phyloP scores from a whole-genome alignment of 306 rosid genomes.

The Crataegus laevigata region DNA sequence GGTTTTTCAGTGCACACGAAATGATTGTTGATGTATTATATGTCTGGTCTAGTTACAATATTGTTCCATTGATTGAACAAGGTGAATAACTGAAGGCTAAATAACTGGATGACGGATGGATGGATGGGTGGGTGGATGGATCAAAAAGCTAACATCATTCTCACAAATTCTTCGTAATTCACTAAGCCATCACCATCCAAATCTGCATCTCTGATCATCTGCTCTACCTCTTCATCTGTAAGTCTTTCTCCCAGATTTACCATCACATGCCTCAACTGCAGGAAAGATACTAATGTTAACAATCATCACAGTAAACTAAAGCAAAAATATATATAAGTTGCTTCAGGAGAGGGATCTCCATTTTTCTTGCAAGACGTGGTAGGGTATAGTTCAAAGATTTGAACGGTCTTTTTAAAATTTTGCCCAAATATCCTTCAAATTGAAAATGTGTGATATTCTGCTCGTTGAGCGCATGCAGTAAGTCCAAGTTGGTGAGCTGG shows the following conservation, averaged over 20 bases:
- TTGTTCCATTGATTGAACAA: no score
- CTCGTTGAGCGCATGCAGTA: neutral
- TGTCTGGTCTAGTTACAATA: neutral
- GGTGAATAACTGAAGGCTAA: no score
- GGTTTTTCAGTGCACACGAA: no score
- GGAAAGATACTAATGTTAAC: neutral
- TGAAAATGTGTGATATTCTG: no score
- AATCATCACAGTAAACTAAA: neutral
- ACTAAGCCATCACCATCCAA: constrained; percentile 64
- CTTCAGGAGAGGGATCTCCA: neutral
- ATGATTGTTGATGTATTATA: no score
- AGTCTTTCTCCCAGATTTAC: constrained; percentile 40
- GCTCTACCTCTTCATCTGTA: constrained; percentile 51
- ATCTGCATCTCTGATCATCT: constrained; percentile 68
- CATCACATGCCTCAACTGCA: constrained; percentile 56
- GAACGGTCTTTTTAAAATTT: no score
- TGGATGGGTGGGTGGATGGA: neutral
- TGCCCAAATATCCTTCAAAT: no score
- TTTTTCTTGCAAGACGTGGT: no score
- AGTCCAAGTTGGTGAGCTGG: neutral
- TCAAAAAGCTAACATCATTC: constrained; percentile 52
- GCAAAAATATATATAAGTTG: neutral
- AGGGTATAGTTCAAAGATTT: no score
- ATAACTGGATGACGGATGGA: no score
- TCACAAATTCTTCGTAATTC: constrained; percentile 55